Evolutionary conservation across 768 basidiomycete species (phyloP).

Genomic region (Tricholoma flavovirens): DNA sequence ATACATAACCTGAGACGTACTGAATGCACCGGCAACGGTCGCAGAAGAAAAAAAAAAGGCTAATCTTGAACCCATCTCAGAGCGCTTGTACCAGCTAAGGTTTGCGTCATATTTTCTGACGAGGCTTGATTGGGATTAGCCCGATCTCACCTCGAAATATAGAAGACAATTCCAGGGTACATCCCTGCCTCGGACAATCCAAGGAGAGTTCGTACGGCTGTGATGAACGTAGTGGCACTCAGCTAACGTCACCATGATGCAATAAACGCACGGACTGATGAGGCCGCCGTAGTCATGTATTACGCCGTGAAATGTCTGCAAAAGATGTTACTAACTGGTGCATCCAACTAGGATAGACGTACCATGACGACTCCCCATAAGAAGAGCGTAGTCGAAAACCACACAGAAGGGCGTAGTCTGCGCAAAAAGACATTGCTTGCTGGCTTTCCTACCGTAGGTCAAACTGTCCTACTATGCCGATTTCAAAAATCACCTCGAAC

Average conservation of each 20-base stretch:
- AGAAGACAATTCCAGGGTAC: slow-evolving; percentile 57
- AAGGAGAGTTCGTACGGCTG: slow-evolving; percentile 58
- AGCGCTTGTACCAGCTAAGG: slow-evolving; percentile 71
- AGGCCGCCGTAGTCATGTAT: slow-evolving; percentile 57
- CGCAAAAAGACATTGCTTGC: slow-evolving; percentile 58
- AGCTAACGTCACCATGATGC: neutral
- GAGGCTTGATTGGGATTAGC: neutral
- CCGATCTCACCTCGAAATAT: slow-evolving; percentile 45
- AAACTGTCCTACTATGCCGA: neutral
- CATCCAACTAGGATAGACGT: slow-evolving; percentile 3
- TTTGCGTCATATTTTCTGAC: neutral
- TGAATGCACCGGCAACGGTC: slow-evolving; percentile 73
- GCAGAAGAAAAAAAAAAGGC: slow-evolving; percentile 79
- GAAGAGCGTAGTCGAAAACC: slow-evolving; percentile 49
- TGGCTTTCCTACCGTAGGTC: slow-evolving; percentile 32
- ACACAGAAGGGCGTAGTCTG: slow-evolving; percentile 58
- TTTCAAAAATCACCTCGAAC: slow-evolving; percentile 47
- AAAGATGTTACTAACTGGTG: neutral
- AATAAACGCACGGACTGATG: slow-evolving; percentile 36
- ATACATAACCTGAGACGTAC: slow-evolving; percentile 26
- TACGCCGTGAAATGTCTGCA: slow-evolving; percentile 59
- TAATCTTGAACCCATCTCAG: slow-evolving; percentile 66
- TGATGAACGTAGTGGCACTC: neutral
- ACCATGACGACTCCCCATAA: slow-evolving; percentile 48
- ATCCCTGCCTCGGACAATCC: slow-evolving; percentile 57